phyloP scores from a whole-genome alignment of 495 filamentous ascomycete species.

The Evernia prunastri region DNA sequence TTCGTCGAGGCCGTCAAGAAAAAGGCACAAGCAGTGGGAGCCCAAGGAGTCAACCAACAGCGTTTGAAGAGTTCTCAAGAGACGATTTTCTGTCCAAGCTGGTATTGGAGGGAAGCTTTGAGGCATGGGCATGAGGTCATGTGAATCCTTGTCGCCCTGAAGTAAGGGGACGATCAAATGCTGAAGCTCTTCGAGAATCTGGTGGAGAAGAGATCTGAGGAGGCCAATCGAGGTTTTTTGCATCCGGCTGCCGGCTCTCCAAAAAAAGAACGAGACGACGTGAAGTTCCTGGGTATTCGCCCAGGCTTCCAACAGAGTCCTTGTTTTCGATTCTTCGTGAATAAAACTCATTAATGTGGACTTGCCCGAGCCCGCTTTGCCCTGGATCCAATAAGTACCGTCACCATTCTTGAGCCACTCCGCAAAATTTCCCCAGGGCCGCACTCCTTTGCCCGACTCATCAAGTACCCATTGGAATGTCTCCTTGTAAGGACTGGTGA shows the following conservation, averaged over 20 bases:
- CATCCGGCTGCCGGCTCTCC: conserved; percentile 32
- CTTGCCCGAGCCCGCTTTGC: no score
- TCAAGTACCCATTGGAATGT: conserved; percentile 22
- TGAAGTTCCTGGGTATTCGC: conserved; percentile 26
- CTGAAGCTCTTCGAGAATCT: conserved; percentile 29
- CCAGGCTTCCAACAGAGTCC: conserved; percentile 18
- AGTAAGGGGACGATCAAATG: no score
- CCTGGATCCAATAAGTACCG: conserved; percentile 35
- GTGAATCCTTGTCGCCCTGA: no score
- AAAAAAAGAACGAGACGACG: conserved; percentile 42
- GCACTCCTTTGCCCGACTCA: not conserved
- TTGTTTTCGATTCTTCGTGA: conserved; percentile 6
- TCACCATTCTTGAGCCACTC: conserved; percentile 32
- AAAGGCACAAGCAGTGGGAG: not conserved
- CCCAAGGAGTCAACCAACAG: not conserved
- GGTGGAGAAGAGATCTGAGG: conserved; percentile 37
- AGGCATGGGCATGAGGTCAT: no score
- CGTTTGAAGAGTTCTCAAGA: not conserved
- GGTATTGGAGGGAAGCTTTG: no score
- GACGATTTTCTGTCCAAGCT: conserved; percentile 8
- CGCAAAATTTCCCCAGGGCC: conserved; percentile 19
- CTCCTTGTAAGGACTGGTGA: conserved; percentile 8
- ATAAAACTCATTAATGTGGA: conserved; percentile 44
- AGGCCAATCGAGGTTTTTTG: conserved; percentile 41
- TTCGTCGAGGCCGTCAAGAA: conserved; percentile 17